phyloP scores from a whole-genome alignment of 768 basidiomycete species.

The Hydnum rufescens region DNA sequence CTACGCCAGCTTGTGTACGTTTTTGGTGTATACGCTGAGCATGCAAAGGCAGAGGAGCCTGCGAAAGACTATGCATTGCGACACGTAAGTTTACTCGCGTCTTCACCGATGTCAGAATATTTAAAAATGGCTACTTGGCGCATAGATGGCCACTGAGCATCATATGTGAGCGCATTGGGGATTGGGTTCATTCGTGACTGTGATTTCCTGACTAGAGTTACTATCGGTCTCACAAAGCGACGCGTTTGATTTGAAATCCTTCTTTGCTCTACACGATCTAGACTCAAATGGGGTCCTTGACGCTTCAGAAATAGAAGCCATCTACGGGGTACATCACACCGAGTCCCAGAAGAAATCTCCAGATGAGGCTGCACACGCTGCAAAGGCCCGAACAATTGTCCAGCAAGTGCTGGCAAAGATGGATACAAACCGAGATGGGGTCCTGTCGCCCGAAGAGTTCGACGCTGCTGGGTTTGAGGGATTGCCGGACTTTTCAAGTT shows the following conservation, averaged over 20 bases:
- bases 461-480: conserved; percentile 49
- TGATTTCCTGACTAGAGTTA: not conserved
- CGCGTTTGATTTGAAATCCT: conserved; percentile 64
- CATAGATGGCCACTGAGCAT: conserved; percentile 78
- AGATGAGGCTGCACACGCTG: conserved; percentile 60
- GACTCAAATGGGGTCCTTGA: conserved; percentile 78
- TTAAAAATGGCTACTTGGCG: conserved; percentile 1
- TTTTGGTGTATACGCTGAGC: not conserved
- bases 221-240: conserved; percentile 28
- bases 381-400: conserved; percentile 65
- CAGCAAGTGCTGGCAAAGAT: conserved; percentile 44
- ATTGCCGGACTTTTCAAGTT: conserved; percentile 61
- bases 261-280: conserved; percentile 91
- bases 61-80: conserved; percentile 67
- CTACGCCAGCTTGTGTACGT: no score
- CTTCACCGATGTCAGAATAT: conserved; percentile 11
- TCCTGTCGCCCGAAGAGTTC: conserved; percentile 50
- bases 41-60: conserved; percentile 30
- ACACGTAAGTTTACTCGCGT: conserved; percentile 46
- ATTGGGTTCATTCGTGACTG: conserved; percentile 9
- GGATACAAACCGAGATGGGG: conserved; percentile 59
- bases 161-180: conserved; percentile 40
- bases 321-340: conserved; percentile 90
- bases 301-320: conserved; percentile 74
- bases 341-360: conserved; percentile 70